Evolutionary conservation across 2,329 filamentous ascomycete species (phyloP).

Genomic region (Helotiales sp.): DNA sequence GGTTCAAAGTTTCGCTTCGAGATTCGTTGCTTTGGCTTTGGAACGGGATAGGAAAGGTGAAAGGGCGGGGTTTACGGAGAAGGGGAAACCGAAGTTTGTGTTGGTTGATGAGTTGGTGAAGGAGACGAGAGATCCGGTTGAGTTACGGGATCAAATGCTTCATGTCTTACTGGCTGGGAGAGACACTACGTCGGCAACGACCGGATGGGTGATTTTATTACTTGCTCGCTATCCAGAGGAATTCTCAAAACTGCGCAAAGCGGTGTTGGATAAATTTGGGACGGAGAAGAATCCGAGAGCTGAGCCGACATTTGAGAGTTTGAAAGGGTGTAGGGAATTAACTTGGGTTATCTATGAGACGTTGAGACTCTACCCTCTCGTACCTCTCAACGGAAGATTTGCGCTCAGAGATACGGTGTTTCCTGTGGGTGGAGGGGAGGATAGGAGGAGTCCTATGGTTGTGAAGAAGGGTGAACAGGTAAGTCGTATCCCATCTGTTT

Average conservation of each 20-base stretch:
- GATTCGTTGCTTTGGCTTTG: constrained; percentile 31
- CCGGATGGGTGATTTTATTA: constrained; percentile 39
- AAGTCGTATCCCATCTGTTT: too few relatives aligned
- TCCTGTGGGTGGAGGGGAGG: constrained; percentile 35
- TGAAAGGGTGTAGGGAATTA: constrained; percentile 28
- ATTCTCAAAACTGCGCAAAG: constrained; percentile 42
- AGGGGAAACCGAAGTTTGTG: constrained; percentile 36
- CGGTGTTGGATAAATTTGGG: constrained; percentile 40
- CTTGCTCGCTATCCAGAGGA: constrained; percentile 45
- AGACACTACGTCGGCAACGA: constrained; percentile 27
- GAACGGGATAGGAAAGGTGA: constrained; percentile 32
- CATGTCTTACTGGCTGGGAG: constrained; percentile 35
- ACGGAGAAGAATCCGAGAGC: constrained; percentile 15
- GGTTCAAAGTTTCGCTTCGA: constrained; percentile 24
- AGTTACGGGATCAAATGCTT: constrained; percentile 38
- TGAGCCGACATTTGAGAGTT: constrained; percentile 23
- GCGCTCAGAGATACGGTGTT: constrained; percentile 32
- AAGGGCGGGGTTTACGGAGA: constrained; percentile 17
- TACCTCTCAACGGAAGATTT: constrained; percentile 33
- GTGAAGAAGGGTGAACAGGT: constrained; percentile 31
- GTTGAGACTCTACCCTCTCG: constrained; percentile 34
- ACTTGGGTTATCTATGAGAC: constrained; percentile 28
- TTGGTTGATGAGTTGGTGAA: constrained; percentile 51
- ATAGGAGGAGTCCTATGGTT: constrained; percentile 31
- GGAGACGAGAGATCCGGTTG: constrained; percentile 40